phyloP scores from a whole-genome alignment of 148 eudicot species.

The Agrostemma githago region DNA sequence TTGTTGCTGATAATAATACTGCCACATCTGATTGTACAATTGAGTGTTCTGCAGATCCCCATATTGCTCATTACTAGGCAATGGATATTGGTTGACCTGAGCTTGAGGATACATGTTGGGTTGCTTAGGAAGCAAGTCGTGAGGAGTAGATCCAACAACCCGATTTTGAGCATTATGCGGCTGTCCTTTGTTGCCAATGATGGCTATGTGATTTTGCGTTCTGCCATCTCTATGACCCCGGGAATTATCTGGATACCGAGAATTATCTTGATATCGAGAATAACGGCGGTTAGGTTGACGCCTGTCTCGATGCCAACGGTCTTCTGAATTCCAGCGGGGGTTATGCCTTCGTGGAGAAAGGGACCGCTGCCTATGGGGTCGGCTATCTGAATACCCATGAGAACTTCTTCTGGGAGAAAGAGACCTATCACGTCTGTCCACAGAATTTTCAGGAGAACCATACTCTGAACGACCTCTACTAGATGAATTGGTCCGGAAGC shows the following conservation, averaged over 20 bases:
- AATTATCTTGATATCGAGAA: conserved; percentile 30
- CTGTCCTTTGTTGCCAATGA: conserved; percentile 26
- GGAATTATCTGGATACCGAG: conserved; percentile 29
- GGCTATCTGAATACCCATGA: conserved; percentile 24
- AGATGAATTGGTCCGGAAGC: conserved; percentile 16
- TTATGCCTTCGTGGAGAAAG: conserved; percentile 30
- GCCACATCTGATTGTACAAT: conserved; percentile 50
- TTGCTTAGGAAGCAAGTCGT: conserved; percentile 21
- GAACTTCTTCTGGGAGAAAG: conserved; percentile 34
- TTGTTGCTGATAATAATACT: conserved; percentile 46
- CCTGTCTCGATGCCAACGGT: conserved; percentile 26
- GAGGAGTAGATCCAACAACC: conserved; percentile 25
- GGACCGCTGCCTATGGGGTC: conserved; percentile 28
- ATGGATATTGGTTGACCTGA: conserved; percentile 32
- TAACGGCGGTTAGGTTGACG: conserved; percentile 21
- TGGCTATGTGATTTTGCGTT: conserved; percentile 25
- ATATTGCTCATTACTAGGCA: conserved; percentile 37
- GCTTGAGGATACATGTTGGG: conserved; percentile 31
- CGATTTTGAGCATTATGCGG: conserved; percentile 34
- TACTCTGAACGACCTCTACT: conserved; percentile 17
- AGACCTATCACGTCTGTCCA: conserved; percentile 28
- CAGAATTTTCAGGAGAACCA: conserved; percentile 17
- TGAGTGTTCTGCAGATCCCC: conserved; percentile 37
- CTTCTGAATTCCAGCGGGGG: conserved; percentile 28
- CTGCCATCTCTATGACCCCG: conserved; percentile 28